These are phyloP conservation scores for Physaria fendleri DNA, from an alignment of 345 rosid species.

Conservation along the genomic window DNA sequence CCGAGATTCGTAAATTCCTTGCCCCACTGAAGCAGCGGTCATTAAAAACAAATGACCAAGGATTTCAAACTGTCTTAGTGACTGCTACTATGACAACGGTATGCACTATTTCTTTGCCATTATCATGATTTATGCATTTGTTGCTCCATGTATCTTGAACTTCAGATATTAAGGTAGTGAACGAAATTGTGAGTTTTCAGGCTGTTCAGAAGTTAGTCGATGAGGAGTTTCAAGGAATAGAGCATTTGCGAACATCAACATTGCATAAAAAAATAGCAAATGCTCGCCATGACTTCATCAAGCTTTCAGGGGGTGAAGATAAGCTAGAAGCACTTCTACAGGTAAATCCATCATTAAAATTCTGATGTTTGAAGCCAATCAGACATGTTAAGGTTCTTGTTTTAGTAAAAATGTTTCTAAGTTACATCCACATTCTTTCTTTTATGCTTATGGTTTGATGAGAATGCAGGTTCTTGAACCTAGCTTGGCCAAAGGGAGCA, in stretches of 20 bases:
- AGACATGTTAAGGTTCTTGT: background rate
- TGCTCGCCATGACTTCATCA: conserved; percentile 88
- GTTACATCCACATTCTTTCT: background rate
- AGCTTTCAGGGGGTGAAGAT: conserved; percentile 83
- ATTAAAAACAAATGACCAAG: conserved; percentile 52
- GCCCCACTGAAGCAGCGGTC: conserved; percentile 77
- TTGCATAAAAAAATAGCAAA: conserved; percentile 86
- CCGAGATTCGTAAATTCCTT: conserved; percentile 85
- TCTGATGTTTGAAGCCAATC: background rate
- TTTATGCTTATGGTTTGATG: conserved; percentile 15
- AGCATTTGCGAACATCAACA: conserved; percentile 82
- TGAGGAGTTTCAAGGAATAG: conserved; percentile 90
- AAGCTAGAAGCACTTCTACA: conserved; percentile 87
- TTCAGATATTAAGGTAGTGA: background rate
- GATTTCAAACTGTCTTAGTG: conserved; percentile 83
- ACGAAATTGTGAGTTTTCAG: conserved; percentile 34
- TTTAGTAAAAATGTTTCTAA: background rate
- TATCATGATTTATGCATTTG: background rate
- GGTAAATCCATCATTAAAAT: conserved; percentile 36
- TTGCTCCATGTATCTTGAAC: background rate
- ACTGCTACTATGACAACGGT: conserved; percentile 94
- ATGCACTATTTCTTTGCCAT: conserved; percentile 6
- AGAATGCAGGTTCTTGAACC: conserved; percentile 85
- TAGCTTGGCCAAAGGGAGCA: conserved; percentile 87
- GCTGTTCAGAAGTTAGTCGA: conserved; percentile 87